Percentiles rank a stretch among this genome's conserved stretches.
Conservation (phyloP, 2,329 filamentous ascomycete species). For the Fusarium succisae region DNA sequence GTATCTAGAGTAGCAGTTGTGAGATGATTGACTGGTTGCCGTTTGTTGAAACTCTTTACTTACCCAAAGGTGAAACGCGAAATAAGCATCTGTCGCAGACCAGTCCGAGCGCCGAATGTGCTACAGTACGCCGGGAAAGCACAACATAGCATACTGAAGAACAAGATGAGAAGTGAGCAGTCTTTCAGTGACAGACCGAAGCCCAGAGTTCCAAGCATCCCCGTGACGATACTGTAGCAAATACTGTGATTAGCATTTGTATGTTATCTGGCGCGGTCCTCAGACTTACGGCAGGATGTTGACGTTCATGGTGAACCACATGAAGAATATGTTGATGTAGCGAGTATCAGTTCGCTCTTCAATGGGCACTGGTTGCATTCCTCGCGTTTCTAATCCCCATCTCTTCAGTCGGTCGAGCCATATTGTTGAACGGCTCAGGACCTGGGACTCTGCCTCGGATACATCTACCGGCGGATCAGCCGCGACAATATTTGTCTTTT, state of each 20-base stretch:
- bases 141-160: neutral
- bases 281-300: neutral
- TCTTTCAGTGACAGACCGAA: neutral
- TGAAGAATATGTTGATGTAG: neutral
- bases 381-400: neutral
- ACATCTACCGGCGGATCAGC: neutral
- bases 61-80: neutral
- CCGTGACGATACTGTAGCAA: neutral
- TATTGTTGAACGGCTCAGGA: neutral
- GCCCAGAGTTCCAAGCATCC: neutral
- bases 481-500: neutral
- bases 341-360: neutral
- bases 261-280: too few species aligned
- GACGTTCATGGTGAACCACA: neutral
- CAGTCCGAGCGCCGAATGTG: neutral
- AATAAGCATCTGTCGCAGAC: neutral
- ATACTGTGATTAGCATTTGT: rapidly evolving
- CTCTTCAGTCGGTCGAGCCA: neutral
- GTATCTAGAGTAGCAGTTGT: neutral
- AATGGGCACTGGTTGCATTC: neutral
- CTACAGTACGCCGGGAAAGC: neutral
- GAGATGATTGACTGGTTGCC: neutral
- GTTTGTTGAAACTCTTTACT: neutral
- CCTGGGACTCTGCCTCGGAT: neutral
- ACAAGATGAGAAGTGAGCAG: neutral